These are phyloP conservation scores for Colletotrichum orchidophilum DNA, from an alignment of 2,329 filamentous ascomycete species.

Conservation along the genomic window DNA sequence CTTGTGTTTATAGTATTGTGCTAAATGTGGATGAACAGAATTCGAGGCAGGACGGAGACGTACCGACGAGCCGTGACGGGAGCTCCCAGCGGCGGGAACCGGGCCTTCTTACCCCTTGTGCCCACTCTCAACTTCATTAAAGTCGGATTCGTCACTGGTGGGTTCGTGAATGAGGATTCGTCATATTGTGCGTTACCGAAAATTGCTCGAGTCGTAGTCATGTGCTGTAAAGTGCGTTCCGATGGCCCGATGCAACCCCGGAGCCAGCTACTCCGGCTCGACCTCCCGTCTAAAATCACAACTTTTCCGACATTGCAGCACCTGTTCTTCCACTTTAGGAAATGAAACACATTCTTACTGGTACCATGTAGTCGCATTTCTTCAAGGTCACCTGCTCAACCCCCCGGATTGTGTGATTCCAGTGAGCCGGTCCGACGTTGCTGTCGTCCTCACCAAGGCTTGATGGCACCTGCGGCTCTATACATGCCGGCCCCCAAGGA, in stretches of 20 bases:
- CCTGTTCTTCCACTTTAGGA: constrained; percentile 8
- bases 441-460: neutral
- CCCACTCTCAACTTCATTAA: neutral
- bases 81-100: neutral
- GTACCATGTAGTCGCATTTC: neutral
- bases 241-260: constrained; percentile 28
- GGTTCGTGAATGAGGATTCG: neutral
- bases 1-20: neutral
- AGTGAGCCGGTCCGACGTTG: constrained; percentile 23
- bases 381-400: neutral
- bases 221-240: constrained; percentile 8
- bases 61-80: neutral
- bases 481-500: constrained; percentile 6
- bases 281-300: neutral
- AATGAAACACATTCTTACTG: neutral
- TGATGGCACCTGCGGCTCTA: constrained; percentile 14
- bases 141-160: neutral
- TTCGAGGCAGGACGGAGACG: neutral
- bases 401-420: neutral
- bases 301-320: neutral
- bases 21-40: neutral
- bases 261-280: constrained; percentile 21
- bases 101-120: neutral
- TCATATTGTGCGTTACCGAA: constrained; percentile 4
- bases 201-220: constrained; percentile 8